These are phyloP conservation scores for Lasiosphaeria ovina DNA, from an alignment of 495 filamentous ascomycete genomes.

Conservation along the genomic window DNA sequence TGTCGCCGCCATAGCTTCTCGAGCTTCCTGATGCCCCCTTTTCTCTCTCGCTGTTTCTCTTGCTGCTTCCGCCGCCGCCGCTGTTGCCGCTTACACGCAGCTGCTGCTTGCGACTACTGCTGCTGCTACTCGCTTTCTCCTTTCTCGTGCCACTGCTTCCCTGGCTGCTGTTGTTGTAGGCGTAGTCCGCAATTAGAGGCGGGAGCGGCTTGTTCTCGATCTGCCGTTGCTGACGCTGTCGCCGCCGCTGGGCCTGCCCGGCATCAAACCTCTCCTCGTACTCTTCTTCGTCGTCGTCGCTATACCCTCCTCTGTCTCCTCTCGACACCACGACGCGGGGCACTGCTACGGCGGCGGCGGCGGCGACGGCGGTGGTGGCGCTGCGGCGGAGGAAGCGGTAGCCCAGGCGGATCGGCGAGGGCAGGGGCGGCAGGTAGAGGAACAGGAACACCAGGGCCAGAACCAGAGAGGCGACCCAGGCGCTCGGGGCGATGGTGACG, in stretches of 20 bases:
- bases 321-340: too few species aligned
- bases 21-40: conserved; percentile 19
- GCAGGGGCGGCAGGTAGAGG: conserved; percentile 44
- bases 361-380: background rate
- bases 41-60: conserved; percentile 15
- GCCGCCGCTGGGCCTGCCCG: background rate
- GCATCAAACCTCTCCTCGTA: background rate
- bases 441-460: conserved; percentile 50
- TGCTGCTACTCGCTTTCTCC: conserved; percentile 17
- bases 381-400: conserved; percentile 18
- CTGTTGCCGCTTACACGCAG: conserved; percentile 6
- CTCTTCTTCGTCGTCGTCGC: conserved; percentile 14
- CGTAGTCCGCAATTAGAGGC: conserved; percentile 4
- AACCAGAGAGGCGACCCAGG: conserved; percentile 49
- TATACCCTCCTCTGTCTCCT: too few species aligned
- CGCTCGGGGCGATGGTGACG: conserved; percentile 52
- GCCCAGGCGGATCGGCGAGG: conserved; percentile 13
- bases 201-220: conserved; percentile 11
- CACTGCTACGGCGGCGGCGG: too few species aligned
- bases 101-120: conserved; percentile 1
- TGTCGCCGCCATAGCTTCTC: conserved; percentile 28
- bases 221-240: conserved; percentile 8
- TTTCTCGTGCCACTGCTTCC: background rate
- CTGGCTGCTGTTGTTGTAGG: background rate
- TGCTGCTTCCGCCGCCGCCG: conserved; percentile 1